Conservation (phyloP, 2,329 filamentous ascomycete genomes). For the Myriangium duriaei region DNA sequence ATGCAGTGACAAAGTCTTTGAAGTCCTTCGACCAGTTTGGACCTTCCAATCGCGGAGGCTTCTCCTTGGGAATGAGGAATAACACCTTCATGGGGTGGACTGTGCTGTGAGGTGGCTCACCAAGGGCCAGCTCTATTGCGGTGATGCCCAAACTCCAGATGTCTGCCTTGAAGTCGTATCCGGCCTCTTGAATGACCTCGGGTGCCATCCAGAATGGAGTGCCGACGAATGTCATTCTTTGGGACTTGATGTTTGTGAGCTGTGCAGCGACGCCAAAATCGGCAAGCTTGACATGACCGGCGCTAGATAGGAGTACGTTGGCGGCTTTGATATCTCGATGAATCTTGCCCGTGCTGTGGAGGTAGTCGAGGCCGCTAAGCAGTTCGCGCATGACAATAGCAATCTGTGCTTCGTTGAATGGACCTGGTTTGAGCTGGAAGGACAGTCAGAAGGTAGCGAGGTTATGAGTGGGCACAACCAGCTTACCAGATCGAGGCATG, state of each 20-base stretch:
- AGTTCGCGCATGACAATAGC: slow-evolving; percentile 90
- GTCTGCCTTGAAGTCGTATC: slow-evolving; percentile 94
- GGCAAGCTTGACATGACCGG: slow-evolving; percentile 84
- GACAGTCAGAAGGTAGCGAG: slow-evolving; percentile 20
- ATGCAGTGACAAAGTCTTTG: slow-evolving; percentile 84
- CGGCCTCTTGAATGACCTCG: slow-evolving; percentile 96
- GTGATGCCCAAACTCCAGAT: slow-evolving; percentile 97
- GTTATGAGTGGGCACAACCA: too few species aligned
- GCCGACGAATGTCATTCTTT: slow-evolving; percentile 98
- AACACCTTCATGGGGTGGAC: slow-evolving; percentile 98
- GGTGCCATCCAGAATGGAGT: slow-evolving; percentile 99
- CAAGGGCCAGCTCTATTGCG: slow-evolving; percentile 78
- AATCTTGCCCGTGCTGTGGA: slow-evolving; percentile 89
- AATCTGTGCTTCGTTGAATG: slow-evolving; percentile 80
- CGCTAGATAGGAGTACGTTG: slow-evolving; percentile 80
- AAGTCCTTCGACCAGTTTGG: slow-evolving; percentile 67
- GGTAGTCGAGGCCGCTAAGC: slow-evolving; percentile 78
- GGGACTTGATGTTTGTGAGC: slow-evolving; percentile 94
- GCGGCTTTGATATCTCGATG: slow-evolving; percentile 95
- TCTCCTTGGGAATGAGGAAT: slow-evolving; percentile 85
- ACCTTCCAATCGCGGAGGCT: slow-evolving; percentile 73
- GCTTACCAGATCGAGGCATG: slow-evolving; percentile 78
- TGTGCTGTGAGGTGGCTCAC: slow-evolving; percentile 87
- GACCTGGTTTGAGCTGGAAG: slow-evolving; percentile 69
- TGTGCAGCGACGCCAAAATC: slow-evolving; percentile 97